phyloP scores from a whole-genome alignment of 176 grass and related monocot genomes.

The Carex kokanica region DNA sequence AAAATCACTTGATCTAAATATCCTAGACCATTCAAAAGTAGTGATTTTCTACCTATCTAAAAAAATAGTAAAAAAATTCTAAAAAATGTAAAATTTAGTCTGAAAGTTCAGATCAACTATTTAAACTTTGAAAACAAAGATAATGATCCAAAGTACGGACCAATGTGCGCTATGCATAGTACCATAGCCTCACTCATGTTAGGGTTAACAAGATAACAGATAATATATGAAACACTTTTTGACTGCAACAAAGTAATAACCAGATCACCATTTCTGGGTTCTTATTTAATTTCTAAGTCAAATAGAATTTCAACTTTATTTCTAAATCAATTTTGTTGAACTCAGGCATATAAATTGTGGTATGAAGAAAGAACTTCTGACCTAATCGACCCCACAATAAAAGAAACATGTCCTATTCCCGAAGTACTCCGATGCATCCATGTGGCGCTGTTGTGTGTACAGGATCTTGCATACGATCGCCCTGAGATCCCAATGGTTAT shows the following conservation, averaged over 20 bases:
- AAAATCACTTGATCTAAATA: too few species aligned
- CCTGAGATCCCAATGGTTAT: constrained; percentile 50
- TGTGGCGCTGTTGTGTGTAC: constrained; percentile 52
- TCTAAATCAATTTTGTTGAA: background rate
- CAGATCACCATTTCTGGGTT: background rate
- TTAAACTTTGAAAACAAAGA: too few species aligned
- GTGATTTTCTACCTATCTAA: too few species aligned
- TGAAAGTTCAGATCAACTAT: too few species aligned
- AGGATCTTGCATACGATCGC: constrained; percentile 43
- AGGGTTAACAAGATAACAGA: background rate
- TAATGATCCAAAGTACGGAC: too few species aligned
- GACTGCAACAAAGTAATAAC: background rate
- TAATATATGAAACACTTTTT: background rate
- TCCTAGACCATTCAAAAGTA: too few species aligned
- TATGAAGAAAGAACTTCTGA: constrained; percentile 32
- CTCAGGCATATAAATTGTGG: constrained; percentile 58
- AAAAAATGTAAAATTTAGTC: too few species aligned
- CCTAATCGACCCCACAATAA: constrained; percentile 32
- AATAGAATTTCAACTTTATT: background rate
- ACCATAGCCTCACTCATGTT: background rate
- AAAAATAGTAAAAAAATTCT: too few species aligned
- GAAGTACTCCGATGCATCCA: constrained; percentile 50
- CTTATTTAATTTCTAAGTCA: background rate
- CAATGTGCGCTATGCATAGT: too few species aligned
- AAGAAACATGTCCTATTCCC: constrained; percentile 20